Base-by-base conservation (phyloP, 768 basidiomycete genomes). In the Suillus subalutaceus region DNA sequence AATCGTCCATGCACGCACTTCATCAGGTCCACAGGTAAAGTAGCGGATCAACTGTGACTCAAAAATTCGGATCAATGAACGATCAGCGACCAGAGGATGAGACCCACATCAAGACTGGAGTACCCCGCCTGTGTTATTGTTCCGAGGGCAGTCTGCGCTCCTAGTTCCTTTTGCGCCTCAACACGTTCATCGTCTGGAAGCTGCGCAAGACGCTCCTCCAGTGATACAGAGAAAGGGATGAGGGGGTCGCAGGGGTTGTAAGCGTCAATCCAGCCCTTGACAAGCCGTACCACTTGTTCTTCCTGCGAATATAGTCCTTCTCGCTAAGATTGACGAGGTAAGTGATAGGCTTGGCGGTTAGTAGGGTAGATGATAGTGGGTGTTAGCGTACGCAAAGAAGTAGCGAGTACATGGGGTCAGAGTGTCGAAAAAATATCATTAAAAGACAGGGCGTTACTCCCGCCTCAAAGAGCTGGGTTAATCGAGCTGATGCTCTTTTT, bases 1-100 rank as follows among this genome's bases (percentile, higher is more conserved):
- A 74, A 99, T 94, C 1, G 96, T 99, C 97, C 97, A 99, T 9
- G 97, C 97, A 63, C 97, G 91, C 12, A 98, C 96, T 81, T 98
- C 97, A 70, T 92, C 91, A 4, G 96, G 96, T 13, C 97, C 97
- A 73, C 94, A 96, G 20, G 97, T 99, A 81, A 97, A 97, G 83
- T 97, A 97, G 18, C 93, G 91, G 73, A 96, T 97, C 61, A 97
- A 86, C 90, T 95, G 70, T 32, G 13, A 61, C 57, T 20, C 4
- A 26, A 26, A 50, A 26, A 52, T 4, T 52, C 26, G 6, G 23
- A 52, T 62, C 48, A 67, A 7, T 20, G n/a, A 13, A 9, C 30
- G 8, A 37, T 53, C 23, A 2, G 4, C 38, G 18, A n/a, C 40
- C 41, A 23, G 4, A 6, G 23, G 15, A 6, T 12, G 48, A 60